phyloP scores from a whole-genome alignment of 129 eudicot genomes.

The Saposhnikovia divaricata region DNA sequence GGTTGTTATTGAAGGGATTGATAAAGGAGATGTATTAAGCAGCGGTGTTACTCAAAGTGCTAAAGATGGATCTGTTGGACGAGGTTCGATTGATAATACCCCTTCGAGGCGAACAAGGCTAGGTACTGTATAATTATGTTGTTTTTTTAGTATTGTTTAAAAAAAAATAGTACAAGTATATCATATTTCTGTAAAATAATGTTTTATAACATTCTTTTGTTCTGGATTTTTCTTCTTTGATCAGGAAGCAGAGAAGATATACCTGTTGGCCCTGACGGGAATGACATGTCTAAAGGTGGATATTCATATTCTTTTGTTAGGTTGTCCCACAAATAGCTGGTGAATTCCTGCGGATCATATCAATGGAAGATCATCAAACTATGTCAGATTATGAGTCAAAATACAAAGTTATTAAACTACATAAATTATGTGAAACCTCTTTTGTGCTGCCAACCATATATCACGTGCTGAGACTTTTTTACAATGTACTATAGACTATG shows the following conservation, averaged over 20 bases:
- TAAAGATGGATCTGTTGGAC: slow-evolving; percentile 67
- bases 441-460: background rate
- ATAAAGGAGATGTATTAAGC: slow-evolving; percentile 72
- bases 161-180: background rate
- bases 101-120: slow-evolving; percentile 54
- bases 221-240: slow-evolving; percentile 6
- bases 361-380: slow-evolving; percentile 18
- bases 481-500: background rate
- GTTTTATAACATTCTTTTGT: background rate
- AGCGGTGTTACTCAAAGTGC: slow-evolving; percentile 77
- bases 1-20: slow-evolving; percentile 83
- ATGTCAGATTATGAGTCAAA: slow-evolving; percentile 19
- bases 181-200: background rate
- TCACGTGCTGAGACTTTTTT: background rate
- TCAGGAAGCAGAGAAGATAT: slow-evolving; percentile 80
- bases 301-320: slow-evolving; percentile 20
- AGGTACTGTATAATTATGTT: slow-evolving; percentile 32
- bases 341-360: slow-evolving; percentile 14
- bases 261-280: slow-evolving; percentile 25
- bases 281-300: slow-evolving; percentile 39
- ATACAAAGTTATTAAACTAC: slow-evolving; percentile 30
- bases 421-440: background rate
- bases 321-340: slow-evolving; percentile 24
- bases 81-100: background rate
- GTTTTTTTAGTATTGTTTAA: background rate